Conservation (phyloP, 2,329 filamentous ascomycete species). For the Colletotrichum limetticola region DNA sequence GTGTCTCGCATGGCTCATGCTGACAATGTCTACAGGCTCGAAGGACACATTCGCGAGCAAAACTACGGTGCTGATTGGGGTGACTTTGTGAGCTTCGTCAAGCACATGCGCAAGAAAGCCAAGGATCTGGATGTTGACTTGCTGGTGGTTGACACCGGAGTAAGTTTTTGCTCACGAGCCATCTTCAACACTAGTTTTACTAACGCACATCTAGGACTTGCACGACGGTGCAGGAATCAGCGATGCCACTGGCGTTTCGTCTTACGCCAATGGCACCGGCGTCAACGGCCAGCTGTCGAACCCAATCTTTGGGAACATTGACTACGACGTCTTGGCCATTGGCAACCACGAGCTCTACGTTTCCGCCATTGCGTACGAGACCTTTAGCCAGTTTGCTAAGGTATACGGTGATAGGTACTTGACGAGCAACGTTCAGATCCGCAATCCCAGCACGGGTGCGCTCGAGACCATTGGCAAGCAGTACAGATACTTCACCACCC, state of each 20-base stretch:
- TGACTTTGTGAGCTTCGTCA: slow-evolving; percentile 70
- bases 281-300: slow-evolving; percentile 66
- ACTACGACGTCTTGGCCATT: slow-evolving; percentile 56
- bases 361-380: slow-evolving; percentile 69
- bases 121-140: slow-evolving; percentile 67
- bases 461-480: slow-evolving; percentile 56
- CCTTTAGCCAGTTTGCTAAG: slow-evolving; percentile 67
- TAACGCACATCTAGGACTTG: slow-evolving; percentile 57
- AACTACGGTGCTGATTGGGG: slow-evolving; percentile 76
- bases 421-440: slow-evolving; percentile 57
- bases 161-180: slow-evolving; percentile 21
- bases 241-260: slow-evolving; percentile 61
- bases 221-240: slow-evolving; percentile 73
- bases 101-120: slow-evolving; percentile 69
- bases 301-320: slow-evolving; percentile 53
- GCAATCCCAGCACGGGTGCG: slow-evolving; percentile 49
- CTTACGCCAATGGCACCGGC: slow-evolving; percentile 21
- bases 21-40: slow-evolving; percentile 52
- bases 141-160: slow-evolving; percentile 69
- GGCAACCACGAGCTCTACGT: slow-evolving; percentile 75
- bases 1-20: not conserved
- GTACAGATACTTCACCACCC: slow-evolving; percentile 56
- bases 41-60: slow-evolving; percentile 69
- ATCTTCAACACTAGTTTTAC: not conserved
- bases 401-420: slow-evolving; percentile 61